These are phyloP conservation scores for Solanum medicagineum DNA, from an alignment of 257 asterid genomes.

Conservation along the genomic window DNA sequence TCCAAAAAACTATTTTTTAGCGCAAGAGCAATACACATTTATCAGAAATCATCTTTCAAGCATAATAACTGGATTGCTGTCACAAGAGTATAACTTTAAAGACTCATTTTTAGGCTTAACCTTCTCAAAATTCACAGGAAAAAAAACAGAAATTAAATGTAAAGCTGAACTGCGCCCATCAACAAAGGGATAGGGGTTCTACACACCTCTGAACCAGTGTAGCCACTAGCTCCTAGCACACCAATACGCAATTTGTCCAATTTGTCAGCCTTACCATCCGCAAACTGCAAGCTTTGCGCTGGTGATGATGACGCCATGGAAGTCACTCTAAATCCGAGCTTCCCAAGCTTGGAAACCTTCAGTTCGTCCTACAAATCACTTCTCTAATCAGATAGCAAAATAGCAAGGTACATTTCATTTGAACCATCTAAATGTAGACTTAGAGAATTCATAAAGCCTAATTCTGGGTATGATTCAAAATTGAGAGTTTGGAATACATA, in stretches of 20 bases:
- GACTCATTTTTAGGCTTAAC: background rate
- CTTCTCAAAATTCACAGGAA: background rate
- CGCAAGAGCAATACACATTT: background rate
- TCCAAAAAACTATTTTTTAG: background rate
- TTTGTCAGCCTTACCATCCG: conserved; percentile 24
- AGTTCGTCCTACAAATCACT: conserved; percentile 25
- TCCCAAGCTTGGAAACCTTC: conserved; percentile 14
- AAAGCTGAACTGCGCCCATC: background rate
- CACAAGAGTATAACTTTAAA: background rate
- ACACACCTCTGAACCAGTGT: conserved; percentile 76
- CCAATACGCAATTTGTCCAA: conserved; percentile 48
- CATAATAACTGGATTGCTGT: background rate
- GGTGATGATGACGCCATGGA: conserved; percentile 35
- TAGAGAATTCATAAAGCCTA: background rate
- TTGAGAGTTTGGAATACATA: background rate
- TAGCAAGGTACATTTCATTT: background rate
- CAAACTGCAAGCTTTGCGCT: conserved; percentile 16
- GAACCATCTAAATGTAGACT: background rate
- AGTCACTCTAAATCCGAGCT: conserved; percentile 31
- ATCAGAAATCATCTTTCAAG: background rate
- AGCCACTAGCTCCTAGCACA: conserved; percentile 86
- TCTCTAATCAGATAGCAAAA: background rate
- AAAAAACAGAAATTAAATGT: background rate
- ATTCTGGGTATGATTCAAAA: background rate
- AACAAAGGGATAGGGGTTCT: background rate